Base-by-base conservation (phyloP, 768 basidiomycete species). In the Russula griseocarnosa region DNA sequence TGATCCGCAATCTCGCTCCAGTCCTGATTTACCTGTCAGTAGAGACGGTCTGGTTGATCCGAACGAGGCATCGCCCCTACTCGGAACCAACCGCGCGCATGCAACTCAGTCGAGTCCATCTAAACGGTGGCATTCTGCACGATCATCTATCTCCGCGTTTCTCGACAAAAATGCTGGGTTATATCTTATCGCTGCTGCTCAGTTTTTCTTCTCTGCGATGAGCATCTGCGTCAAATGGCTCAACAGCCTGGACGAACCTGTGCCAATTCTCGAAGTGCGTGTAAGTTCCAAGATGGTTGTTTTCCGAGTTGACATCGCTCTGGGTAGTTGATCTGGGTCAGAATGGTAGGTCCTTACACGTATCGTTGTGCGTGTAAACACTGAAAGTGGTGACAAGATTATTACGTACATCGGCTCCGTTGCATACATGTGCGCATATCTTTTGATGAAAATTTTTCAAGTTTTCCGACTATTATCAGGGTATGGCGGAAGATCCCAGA, bases 171-270 rank as follows among this genome's bases (percentile, higher is more conserved):
- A 90, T 73, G 72, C 76, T 5, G 88, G 88, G 11, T 73, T 91
- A 58, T 72, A 86, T 36, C 77, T 88, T 18, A 80, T 90, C 18
- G 79, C 79, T 4, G 73, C 75, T 3, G 72, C 86, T 14, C 84
- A 88, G 70, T 74, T 84, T 14, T 85, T 86, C 73, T 80, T 86
- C 42, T 78, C 85, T 10, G 71, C 81, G 32, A 85, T 87, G 79
- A 84, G 83, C 56, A 75, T 85, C 5, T 74, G 80, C 5, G 87
- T 90, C 49, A 89, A 90, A 74, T 77, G 77, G 63, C 73, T 90
- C 63, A 82, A 84, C 63, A 74, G 72, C 22, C 74, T 86, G 7
- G 82, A 86, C 64, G 76, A 81, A 13, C 86, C 85, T 1, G 81
- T 86, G 14, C 80, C 82, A 5, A 77, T 82, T 5, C 72, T 85